Evolutionary conservation across 208 protist genomes (phyloP), one percentile per base, ranked within the genome.

Genomic region (Trypanosoma conorhini): DNA sequence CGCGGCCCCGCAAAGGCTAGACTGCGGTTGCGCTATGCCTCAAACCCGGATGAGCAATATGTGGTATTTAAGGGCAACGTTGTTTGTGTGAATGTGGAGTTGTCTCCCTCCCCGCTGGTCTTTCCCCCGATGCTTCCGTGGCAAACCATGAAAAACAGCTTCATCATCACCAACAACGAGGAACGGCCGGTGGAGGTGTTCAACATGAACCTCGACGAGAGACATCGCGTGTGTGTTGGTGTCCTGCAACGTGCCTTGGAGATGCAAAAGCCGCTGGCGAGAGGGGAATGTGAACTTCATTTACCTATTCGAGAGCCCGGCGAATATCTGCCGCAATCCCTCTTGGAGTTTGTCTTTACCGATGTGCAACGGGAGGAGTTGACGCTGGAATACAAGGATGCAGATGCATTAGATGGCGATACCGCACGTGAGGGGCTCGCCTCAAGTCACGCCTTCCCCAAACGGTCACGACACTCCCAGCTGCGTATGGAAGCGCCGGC

Each of bases 121-220:
- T 77, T 98, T 40, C 85, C 83, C 7, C 77, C 93, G 12, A 75
- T 91, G 13, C 75, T 91, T 44, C 97, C 96, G 7, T 86, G 85
- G 64, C 80, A 90, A 67, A 70, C 87, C 17, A 55, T 85, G 40
- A 71, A 88, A 54, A 70, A 76, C 35, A 71, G 67, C 5, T 81
- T 99, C 52, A 85, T 59, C 19, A 67, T 98, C 44, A 92, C 67
- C 15, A 98, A 98, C 81, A 69, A 97, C 64, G 88, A 94, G 70
- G 85, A 93, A 12, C 48, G 52, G 46, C 76, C 90, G 0, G 82
- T 98, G 13, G 94, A 98, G 85, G 72, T 99, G 52, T 98, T 87
- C 81, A 86, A 68, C 57, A 61, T 84, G 54, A 87, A 96, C 28
- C 84, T 91, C 24, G 97, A 99, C 79, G 44, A 68, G 26, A 71